Percentiles rank a stretch among this genome's conserved stretches.
phyloP scores from a whole-genome alignment of 108 stramenopile genomes.

The Nannochloropsis granulata region DNA sequence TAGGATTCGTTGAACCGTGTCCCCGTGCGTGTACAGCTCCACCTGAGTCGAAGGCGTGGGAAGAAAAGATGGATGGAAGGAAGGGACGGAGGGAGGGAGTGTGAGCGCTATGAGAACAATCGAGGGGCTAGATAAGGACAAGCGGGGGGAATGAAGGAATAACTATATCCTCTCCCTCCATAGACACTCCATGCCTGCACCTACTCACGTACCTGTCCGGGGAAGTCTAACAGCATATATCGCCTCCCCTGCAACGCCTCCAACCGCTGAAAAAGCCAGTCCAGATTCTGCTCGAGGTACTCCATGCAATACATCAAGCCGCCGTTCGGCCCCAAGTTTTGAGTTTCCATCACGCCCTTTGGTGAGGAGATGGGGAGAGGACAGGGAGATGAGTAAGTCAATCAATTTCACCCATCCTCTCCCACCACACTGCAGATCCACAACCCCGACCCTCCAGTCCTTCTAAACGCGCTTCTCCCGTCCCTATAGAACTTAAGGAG shows the following conservation, averaged over 20 bases:
- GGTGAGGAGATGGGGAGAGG: background rate
- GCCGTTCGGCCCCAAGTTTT: slow-evolving; percentile 87
- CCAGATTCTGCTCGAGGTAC: slow-evolving; percentile 53
- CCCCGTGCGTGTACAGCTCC: slow-evolving; percentile 82
- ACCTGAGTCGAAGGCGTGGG: slow-evolving; percentile 26
- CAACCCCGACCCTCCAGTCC: background rate
- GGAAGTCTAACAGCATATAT: slow-evolving; percentile 85
- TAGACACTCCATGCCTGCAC: background rate
- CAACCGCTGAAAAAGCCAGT: slow-evolving; percentile 40
- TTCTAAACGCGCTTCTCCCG: background rate
- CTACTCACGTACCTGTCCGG: slow-evolving; percentile 60
- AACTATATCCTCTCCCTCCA: background rate
- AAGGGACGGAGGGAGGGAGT: background rate
- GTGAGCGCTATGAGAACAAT: too few relatives aligned
- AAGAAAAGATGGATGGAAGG: background rate
- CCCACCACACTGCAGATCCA: background rate
- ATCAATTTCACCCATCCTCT: background rate
- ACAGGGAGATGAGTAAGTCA: background rate
- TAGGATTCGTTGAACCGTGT: slow-evolving; percentile 50
- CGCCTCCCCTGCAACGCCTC: background rate
- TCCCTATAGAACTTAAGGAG: background rate
- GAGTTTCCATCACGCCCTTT: slow-evolving; percentile 64
- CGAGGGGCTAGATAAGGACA: too few relatives aligned
- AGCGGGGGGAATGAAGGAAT: too few relatives aligned
- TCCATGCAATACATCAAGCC: slow-evolving; percentile 89